These are phyloP conservation scores for Sarcodon aspratus DNA, from an alignment of 768 basidiomycete species.

Conservation along the genomic window DNA sequence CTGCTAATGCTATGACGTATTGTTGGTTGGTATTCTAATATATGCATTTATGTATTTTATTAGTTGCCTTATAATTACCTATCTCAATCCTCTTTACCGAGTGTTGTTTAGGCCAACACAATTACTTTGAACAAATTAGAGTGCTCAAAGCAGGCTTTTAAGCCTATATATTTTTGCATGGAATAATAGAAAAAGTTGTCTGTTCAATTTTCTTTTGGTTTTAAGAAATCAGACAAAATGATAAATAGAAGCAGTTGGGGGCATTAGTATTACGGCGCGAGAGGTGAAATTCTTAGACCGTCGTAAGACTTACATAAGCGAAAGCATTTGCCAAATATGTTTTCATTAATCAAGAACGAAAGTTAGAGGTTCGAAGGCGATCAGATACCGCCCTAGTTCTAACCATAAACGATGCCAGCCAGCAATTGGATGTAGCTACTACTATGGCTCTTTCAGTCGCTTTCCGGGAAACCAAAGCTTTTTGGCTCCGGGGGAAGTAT, in stretches of 20 bases:
- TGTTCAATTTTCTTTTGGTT: constrained; percentile 78
- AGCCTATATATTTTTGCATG: constrained; percentile 76
- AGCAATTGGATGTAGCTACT: constrained; percentile 61
- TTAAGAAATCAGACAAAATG: constrained; percentile 49
- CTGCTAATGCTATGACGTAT: no score
- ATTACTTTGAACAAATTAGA: constrained; percentile 81
- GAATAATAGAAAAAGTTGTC: constrained; percentile 76
- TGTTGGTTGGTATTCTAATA: no score
- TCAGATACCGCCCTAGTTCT: constrained; percentile 78
- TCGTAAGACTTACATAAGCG: constrained; percentile 69
- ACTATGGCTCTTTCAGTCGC: constrained; percentile 54
- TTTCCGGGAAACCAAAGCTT: constrained; percentile 40
- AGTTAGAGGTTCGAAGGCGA: constrained; percentile 78
- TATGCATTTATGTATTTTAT: no score
- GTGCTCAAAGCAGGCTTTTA: constrained; percentile 71
- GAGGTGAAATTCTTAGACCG: constrained; percentile 83
- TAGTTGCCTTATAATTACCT: no score
- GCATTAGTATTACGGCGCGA: constrained; percentile 73
- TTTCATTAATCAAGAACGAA: constrained; percentile 81
- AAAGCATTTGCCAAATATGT: constrained; percentile 81
- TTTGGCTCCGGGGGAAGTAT: constrained; percentile 36
- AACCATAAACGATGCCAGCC: constrained; percentile 79
- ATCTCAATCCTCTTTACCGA: no score
- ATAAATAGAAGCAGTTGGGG: constrained; percentile 76
- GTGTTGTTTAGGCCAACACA: no score